Conservation (phyloP, 768 basidiomycete species). For the Agaricus sinodeliciosus region DNA sequence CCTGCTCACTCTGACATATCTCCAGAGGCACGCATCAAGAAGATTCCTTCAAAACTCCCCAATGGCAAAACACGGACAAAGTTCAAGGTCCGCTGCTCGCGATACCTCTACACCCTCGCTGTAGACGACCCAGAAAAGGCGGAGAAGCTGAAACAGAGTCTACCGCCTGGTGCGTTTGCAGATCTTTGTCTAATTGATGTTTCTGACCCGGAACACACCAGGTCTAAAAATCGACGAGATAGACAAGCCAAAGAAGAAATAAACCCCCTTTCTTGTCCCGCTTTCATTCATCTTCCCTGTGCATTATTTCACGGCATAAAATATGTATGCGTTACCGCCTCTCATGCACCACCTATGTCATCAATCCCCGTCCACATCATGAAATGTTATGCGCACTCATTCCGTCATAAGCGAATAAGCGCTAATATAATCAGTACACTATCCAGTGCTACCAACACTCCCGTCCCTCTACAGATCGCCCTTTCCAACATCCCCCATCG, state of each 20-base stretch:
- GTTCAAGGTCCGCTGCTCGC: conserved; percentile 97
- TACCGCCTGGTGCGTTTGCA: conserved; percentile 79
- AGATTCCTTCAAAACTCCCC: conserved; percentile 62
- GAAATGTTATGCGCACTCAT: background rate
- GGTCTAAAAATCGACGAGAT: conserved; percentile 72
- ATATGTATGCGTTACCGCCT: background rate
- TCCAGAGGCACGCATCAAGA: conserved; percentile 96
- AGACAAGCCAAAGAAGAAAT: conserved; percentile 74
- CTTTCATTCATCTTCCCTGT: conserved; percentile 11
- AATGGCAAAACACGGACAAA: conserved; percentile 82
- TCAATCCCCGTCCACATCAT: background rate
- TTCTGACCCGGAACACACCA: conserved; percentile 19
- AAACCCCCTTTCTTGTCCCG: conserved; percentile 20
- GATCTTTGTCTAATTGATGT: background rate
- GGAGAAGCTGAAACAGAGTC: conserved; percentile 91
- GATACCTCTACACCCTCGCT: conserved; percentile 95
- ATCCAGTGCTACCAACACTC: conserved; percentile 14
- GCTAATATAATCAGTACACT: background rate
- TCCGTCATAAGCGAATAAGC: conserved; percentile 1
- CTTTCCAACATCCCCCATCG: conserved; percentile 7
- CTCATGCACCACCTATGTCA: conserved; percentile 3
- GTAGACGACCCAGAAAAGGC: conserved; percentile 97
- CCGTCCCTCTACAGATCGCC: conserved; percentile 17
- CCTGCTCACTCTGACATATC: background rate
- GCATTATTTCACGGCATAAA: conserved; percentile 10